phyloP scores from a whole-genome alignment of 441 rosid genomes.

The Pelargonium myrrhifolium region DNA sequence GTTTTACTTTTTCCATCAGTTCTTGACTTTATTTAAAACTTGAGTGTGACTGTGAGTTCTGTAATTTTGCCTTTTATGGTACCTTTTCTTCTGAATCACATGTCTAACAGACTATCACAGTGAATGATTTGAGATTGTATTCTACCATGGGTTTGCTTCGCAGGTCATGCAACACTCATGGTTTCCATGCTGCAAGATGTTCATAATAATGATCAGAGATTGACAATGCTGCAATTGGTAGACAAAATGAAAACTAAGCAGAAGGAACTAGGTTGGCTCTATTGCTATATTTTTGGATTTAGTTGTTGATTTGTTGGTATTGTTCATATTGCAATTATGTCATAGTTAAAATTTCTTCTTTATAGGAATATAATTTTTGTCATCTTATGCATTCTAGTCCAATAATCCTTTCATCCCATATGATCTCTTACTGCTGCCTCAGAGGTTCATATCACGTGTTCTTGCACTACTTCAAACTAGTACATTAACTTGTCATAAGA shows the following conservation, averaged over 20 bases:
- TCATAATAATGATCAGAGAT: constrained; percentile 66
- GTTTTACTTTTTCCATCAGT: background rate
- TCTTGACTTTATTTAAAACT: background rate
- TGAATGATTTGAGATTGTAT: constrained; percentile 9
- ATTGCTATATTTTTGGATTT: background rate
- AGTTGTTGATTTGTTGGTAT: background rate
- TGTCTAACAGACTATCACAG: background rate
- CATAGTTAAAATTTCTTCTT: background rate
- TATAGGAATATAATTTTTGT: background rate
- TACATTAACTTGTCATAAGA: background rate
- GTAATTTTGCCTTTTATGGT: background rate
- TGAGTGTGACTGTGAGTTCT: background rate
- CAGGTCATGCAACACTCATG: constrained; percentile 60
- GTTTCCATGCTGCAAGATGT: constrained; percentile 70
- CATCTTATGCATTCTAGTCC: background rate
- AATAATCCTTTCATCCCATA: background rate
- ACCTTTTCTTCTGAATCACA: background rate
- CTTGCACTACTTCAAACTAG: background rate
- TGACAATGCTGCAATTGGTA: constrained; percentile 79
- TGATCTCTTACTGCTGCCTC: background rate
- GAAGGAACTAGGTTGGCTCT: constrained; percentile 60
- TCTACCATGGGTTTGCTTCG: constrained; percentile 18
- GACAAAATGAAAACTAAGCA: constrained; percentile 75
- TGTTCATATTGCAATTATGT: background rate
- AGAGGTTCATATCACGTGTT: background rate